Evolutionary conservation across 306 rosid species (phyloP).

Genomic region (Carpinus viminea): DNA sequence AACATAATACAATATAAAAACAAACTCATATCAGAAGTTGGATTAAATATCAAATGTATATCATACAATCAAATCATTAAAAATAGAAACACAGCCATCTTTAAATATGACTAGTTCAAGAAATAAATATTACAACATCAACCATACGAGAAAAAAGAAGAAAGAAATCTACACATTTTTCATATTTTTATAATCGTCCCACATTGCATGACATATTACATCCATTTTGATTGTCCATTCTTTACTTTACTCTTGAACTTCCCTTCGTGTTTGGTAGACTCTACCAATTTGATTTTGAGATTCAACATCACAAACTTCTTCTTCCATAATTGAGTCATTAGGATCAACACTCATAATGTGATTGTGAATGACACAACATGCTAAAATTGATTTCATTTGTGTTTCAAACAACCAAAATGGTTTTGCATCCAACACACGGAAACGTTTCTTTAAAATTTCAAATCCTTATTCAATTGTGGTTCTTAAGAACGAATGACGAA

Average conservation of each 20-base stretch:
- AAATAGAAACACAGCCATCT: not conserved
- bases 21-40: not conserved
- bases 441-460: not conserved
- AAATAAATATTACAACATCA: too few species aligned
- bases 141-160: not conserved
- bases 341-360: not conserved
- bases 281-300: not conserved
- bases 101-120: not conserved
- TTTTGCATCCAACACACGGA: not conserved
- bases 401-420: not conserved
- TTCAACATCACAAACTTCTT: too few species aligned
- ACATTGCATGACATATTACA: not conserved
- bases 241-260: not conserved
- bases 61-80: not conserved
- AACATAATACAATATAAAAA: too few species aligned
- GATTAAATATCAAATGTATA: too few species aligned
- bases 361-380: not conserved
- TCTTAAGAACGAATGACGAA: not conserved
- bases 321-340: too few species aligned
- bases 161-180: not conserved
- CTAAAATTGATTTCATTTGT: too few species aligned
- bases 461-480: not conserved
- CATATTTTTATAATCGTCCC: not conserved
- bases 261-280: too few species aligned
- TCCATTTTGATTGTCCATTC: not conserved